These are phyloP conservation scores for Sporodiniella umbellata DNA, from an alignment of 371 early-diverging fungal genomes.

Conservation along the genomic window DNA sequence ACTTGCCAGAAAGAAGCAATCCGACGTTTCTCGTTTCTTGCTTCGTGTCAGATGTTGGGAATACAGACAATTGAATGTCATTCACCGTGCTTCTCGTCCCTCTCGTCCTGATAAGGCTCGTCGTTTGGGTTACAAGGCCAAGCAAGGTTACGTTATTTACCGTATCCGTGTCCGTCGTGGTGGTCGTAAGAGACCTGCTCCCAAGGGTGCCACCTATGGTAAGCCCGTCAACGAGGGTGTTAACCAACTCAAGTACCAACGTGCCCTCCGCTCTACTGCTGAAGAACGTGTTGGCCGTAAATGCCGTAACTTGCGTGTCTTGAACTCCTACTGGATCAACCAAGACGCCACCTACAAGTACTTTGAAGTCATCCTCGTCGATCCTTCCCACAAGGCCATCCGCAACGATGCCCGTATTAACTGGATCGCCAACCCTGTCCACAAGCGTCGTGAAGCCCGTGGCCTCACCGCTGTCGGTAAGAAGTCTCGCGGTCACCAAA, in stretches of 20 bases:
- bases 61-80: conserved; percentile 87
- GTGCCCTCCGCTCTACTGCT: conserved; percentile 89
- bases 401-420: conserved; percentile 98
- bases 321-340: conserved; percentile 99
- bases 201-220: conserved; percentile 97
- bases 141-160: conserved; percentile 98
- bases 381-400: conserved; percentile 96
- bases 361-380: conserved; percentile 98
- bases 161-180: conserved; percentile 98
- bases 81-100: conserved; percentile 97
- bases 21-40: conserved; percentile 98
- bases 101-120: conserved; percentile 99
- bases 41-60: conserved; percentile 96
- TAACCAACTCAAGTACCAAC: conserved; percentile 95
- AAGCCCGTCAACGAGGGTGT: conserved; percentile 98
- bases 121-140: conserved; percentile 99
- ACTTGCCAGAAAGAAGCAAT: conserved; percentile 98
- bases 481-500: conserved; percentile 97
- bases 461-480: conserved; percentile 96
- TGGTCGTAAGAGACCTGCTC: conserved; percentile 93
- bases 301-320: conserved; percentile 93
- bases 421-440: conserved; percentile 97
- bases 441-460: conserved; percentile 98
- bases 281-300: conserved; percentile 97
- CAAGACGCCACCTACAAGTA: conserved; percentile 98